These are phyloP conservation scores for Podochytrium sp. DNA, from an alignment of 192 early-diverging fungal species.

Conservation along the genomic window DNA sequence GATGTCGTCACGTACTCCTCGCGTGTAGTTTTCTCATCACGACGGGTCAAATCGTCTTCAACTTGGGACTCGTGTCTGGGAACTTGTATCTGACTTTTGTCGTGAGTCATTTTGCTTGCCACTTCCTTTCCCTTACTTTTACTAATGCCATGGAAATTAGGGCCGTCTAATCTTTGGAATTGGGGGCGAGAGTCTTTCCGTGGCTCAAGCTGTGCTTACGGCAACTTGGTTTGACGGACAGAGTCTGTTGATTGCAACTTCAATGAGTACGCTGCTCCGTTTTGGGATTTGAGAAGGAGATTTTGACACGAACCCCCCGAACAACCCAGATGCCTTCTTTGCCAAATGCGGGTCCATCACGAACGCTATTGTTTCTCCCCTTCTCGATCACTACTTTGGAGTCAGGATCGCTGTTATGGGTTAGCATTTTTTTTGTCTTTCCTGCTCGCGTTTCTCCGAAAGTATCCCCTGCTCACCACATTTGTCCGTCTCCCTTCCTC, in stretches of 20 bases:
- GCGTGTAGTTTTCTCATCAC: constrained; percentile 51
- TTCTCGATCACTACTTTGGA: constrained; percentile 36
- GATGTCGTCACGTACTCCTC: constrained; percentile 52
- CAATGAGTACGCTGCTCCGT: constrained; percentile 37
- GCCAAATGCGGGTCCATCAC: constrained; percentile 53
- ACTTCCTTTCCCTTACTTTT: constrained; percentile 55
- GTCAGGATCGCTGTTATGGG: constrained; percentile 48
- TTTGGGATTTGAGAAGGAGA: not conserved
- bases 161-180: constrained; percentile 53
- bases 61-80: constrained; percentile 58
- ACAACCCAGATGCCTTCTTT: constrained; percentile 54
- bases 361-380: constrained; percentile 54
- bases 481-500: not conserved
- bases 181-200: constrained; percentile 55
- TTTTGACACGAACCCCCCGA: not conserved
- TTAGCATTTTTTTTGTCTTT: constrained; percentile 52
- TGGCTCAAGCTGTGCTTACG: constrained; percentile 52
- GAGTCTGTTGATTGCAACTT: constrained; percentile 55
- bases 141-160: too few relatives aligned
- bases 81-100: constrained; percentile 63
- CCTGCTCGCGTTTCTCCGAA: constrained; percentile 38
- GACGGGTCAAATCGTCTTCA: too few relatives aligned
- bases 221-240: constrained; percentile 53
- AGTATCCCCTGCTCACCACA: constrained; percentile 31
- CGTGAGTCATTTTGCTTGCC: constrained; percentile 44